phyloP scores from a whole-genome alignment of 2,329 filamentous ascomycete species.

The Claviceps sp. region DNA sequence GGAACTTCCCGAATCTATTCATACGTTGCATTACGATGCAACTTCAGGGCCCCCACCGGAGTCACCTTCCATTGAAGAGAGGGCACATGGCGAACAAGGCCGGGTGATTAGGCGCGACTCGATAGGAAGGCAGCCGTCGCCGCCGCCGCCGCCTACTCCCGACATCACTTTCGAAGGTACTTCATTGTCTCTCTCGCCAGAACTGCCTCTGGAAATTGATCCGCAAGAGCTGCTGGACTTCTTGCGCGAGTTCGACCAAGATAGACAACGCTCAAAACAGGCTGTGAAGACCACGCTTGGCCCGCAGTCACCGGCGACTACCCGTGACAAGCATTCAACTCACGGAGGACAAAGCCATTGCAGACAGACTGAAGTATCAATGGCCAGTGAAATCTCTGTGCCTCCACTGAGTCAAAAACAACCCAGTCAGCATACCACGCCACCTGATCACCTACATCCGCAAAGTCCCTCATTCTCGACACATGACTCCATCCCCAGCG shows the following conservation, averaged over 20 bases:
- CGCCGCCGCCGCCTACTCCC: not conserved
- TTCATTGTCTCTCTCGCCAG: not conserved
- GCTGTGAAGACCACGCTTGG: not conserved
- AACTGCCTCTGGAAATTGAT: not conserved
- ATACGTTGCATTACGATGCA: not conserved
- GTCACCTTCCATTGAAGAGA: not conserved
- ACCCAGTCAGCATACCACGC: not conserved
- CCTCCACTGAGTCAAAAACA: conserved; percentile 5
- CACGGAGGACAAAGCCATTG: not conserved
- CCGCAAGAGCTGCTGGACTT: conserved; percentile 6
- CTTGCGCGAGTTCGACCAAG: conserved; percentile 2
- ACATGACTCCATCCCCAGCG: not conserved
- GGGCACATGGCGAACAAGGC: not conserved
- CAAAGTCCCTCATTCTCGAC: not conserved
- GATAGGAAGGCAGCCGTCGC: not conserved
- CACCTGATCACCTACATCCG: not conserved
- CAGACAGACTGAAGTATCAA: not conserved
- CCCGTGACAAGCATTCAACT: not conserved
- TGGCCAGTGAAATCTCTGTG: not conserved
- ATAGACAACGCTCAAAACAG: not conserved
- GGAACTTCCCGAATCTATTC: not conserved
- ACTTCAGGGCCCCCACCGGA: not conserved
- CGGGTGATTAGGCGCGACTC: conserved; percentile 1
- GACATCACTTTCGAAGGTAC: not conserved
- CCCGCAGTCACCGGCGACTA: not conserved